Conservation (phyloP, 371 early-diverging fungal genomes). For the Rhizopus delemar region DNA sequence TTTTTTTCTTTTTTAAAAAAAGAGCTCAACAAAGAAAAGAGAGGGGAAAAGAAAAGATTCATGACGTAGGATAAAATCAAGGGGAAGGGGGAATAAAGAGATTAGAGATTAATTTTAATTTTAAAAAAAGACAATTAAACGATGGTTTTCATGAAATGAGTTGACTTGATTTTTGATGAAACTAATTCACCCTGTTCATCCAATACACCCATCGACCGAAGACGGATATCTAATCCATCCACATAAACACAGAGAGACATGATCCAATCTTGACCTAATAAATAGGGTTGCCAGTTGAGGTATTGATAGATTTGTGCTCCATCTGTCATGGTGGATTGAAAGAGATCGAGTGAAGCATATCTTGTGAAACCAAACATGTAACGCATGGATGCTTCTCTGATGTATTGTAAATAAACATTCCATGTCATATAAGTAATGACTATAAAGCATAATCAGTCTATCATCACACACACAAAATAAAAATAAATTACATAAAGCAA, state of each 20-base stretch:
- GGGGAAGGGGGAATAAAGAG: too few relatives aligned
- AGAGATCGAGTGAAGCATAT: conserved; percentile 30
- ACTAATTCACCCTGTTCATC: conserved; percentile 31
- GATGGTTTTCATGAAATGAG: not conserved
- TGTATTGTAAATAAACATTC: conserved; percentile 36
- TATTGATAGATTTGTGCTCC: conserved; percentile 26
- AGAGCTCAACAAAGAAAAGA: too few relatives aligned
- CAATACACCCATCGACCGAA: conserved; percentile 34
- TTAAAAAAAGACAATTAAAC: not conserved
- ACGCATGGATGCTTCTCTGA: conserved; percentile 33
- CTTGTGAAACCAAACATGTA: conserved; percentile 34
- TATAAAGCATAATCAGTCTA: conserved; percentile 7
- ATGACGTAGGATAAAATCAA: too few relatives aligned
- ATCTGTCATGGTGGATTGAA: conserved; percentile 24
- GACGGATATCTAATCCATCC: conserved; percentile 42
- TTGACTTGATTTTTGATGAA: conserved; percentile 1
- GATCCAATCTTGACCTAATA: conserved; percentile 31
- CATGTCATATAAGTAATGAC: conserved; percentile 40
- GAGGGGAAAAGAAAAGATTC: too few relatives aligned
- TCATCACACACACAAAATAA: too few relatives aligned
- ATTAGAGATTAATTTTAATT: too few relatives aligned
- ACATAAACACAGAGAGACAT: conserved; percentile 38
- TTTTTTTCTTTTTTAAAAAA: too few relatives aligned
- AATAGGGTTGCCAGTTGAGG: conserved; percentile 39
- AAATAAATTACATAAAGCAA: conserved; percentile 59